Percentiles rank a stretch among this genome's conserved stretches.
Conservation (phyloP, 1,139 yeast genomes). For the Candida sojae region DNA sequence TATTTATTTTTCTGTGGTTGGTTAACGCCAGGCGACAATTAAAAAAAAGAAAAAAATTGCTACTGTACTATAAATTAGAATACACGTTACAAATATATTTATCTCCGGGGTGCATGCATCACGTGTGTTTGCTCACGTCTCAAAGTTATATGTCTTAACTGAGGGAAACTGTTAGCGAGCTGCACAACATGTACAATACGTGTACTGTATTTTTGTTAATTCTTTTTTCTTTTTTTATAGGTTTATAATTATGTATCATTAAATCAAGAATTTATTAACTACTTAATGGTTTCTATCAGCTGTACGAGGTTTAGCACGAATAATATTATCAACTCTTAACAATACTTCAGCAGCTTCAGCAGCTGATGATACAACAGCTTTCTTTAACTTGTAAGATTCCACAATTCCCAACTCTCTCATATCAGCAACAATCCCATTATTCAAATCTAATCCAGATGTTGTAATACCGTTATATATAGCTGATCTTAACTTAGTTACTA, state of each 20-base stretch:
- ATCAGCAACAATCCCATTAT: slow-evolving; percentile 82
- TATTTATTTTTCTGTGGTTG: background rate
- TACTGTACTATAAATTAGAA: background rate
- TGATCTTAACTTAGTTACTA: slow-evolving; percentile 87
- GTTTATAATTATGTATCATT: background rate
- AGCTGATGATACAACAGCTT: slow-evolving; percentile 95
- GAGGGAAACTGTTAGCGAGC: too few species aligned
- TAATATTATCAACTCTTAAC: slow-evolving; percentile 91
- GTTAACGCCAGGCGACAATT: background rate
- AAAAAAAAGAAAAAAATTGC: background rate
- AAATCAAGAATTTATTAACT: background rate
- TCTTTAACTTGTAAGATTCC: slow-evolving; percentile 87
- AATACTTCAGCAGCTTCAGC: slow-evolving; percentile 97
- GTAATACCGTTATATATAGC: slow-evolving; percentile 92
- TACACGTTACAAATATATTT: background rate
- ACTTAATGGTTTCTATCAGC: slow-evolving; percentile 73
- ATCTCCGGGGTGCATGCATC: too few species aligned
- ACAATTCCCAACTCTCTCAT: slow-evolving; percentile 94
- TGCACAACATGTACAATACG: too few species aligned
- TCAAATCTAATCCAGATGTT: slow-evolving; percentile 87
- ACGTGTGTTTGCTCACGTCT: too few species aligned
- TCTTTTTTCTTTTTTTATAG: background rate
- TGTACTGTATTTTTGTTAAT: too few species aligned
- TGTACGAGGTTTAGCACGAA: slow-evolving; percentile 96
- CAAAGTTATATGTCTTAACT: too few species aligned